phyloP scores from a whole-genome alignment of 2,329 filamentous ascomycete genomes.

The Exophiala alcalophila region DNA sequence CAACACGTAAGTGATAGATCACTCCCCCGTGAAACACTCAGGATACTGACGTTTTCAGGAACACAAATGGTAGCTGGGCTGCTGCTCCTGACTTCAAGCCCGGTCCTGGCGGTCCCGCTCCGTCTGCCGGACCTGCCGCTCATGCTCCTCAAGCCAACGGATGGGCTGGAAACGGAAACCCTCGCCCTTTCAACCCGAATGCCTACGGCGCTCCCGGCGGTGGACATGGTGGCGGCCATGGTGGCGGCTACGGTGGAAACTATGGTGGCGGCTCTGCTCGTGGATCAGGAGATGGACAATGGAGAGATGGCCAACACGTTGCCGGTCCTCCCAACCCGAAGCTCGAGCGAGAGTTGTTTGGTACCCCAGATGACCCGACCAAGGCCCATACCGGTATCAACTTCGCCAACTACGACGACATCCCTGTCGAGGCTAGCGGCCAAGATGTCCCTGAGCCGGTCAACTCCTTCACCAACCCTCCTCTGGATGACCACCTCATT shows the following conservation, averaged over 20 bases:
- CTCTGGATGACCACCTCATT: slow-evolving; percentile 89
- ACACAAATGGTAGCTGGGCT: slow-evolving; percentile 46
- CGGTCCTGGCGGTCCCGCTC: slow-evolving; percentile 36
- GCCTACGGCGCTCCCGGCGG: slow-evolving; percentile 58
- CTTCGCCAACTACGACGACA: slow-evolving; percentile 99
- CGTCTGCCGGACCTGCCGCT: slow-evolving; percentile 29
- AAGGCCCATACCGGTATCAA: slow-evolving; percentile 99
- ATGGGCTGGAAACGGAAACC: slow-evolving; percentile 34
- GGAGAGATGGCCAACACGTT: slow-evolving; percentile 95
- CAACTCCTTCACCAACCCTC: slow-evolving; percentile 85
- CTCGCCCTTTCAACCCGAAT: slow-evolving; percentile 56
- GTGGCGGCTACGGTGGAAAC: slow-evolving; percentile 46
- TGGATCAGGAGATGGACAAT: slow-evolving; percentile 91
- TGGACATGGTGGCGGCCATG: slow-evolving; percentile 50
- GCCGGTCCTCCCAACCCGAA: slow-evolving; percentile 84
- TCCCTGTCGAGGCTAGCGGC: slow-evolving; percentile 94
- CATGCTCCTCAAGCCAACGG: slow-evolving; percentile 24
- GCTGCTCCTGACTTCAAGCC: slow-evolving; percentile 58
- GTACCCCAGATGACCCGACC: slow-evolving; percentile 80
- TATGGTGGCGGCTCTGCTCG: slow-evolving; percentile 58
- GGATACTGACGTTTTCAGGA: slow-evolving; percentile 7
- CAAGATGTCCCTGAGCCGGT: slow-evolving; percentile 91
- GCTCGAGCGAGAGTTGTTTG: slow-evolving; percentile 93
- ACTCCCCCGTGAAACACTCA: not conserved
- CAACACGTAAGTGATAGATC: slow-evolving; percentile 20